Evolutionary conservation across 148 eudicot species (phyloP).

Genomic region (Rhododendron vialii): DNA sequence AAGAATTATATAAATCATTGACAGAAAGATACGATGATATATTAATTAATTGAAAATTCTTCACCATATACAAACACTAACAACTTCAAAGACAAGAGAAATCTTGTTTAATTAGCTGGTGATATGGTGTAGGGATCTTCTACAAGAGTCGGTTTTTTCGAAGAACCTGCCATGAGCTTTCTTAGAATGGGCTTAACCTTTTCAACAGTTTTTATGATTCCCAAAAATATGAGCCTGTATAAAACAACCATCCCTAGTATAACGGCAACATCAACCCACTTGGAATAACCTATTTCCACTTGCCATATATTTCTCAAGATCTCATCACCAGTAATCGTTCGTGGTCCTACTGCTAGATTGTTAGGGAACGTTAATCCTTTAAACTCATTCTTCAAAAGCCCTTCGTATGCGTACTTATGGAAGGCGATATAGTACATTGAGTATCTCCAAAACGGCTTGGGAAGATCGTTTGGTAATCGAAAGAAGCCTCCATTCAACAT

Average conservation of each 20-base stretch:
- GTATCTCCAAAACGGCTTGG: constrained; percentile 49
- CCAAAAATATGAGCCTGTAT: neutral
- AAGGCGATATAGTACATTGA: constrained; percentile 49
- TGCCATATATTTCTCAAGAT: neutral
- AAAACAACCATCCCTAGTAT: neutral
- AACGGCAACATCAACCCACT: neutral
- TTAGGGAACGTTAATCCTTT: constrained; percentile 41
- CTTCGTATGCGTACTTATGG: constrained; percentile 46
- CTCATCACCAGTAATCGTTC: neutral
- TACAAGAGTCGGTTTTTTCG: neutral
- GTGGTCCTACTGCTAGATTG: constrained; percentile 14
- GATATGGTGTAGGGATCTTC: neutral
- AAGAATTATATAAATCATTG: too few species aligned
- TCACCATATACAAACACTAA: neutral
- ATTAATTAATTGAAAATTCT: neutral
- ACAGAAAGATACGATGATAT: too few species aligned
- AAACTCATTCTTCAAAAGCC: constrained; percentile 55
- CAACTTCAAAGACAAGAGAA: neutral
- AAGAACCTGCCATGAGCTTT: neutral
- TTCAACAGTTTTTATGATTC: neutral
- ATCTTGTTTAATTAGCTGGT: neutral
- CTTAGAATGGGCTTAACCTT: neutral
- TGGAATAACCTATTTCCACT: neutral
- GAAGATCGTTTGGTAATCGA: constrained; percentile 50
- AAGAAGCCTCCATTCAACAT: constrained; percentile 57